These are phyloP conservation scores for Meredithiella fracta DNA, from an alignment of 2,329 filamentous ascomycete species.

Conservation along the genomic window DNA sequence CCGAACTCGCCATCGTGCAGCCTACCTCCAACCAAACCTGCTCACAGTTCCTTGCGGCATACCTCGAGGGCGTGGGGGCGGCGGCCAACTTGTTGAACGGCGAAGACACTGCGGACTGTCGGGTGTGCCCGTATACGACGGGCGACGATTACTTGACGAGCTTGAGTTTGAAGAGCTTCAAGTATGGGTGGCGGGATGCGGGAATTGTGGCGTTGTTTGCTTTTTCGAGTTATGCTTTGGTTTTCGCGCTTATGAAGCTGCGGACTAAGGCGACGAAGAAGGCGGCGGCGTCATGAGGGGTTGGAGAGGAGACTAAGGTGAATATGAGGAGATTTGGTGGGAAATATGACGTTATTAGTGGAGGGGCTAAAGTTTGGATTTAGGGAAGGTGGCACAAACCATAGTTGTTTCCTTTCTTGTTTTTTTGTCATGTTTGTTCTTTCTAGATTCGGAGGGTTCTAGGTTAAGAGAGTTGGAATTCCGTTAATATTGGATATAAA, in stretches of 20 bases:
- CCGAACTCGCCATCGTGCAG: conserved; percentile 29
- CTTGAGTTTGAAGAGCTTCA: conserved; percentile 43
- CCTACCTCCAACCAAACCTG: conserved; percentile 31
- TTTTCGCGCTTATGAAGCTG: conserved; percentile 32
- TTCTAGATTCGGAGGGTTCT: too few relatives aligned
- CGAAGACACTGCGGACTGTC: conserved; percentile 33
- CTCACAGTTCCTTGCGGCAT: conserved; percentile 37
- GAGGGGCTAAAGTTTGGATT: too few relatives aligned
- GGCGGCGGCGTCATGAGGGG: conserved; percentile 17
- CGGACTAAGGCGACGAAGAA: conserved; percentile 32
- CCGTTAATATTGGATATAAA: too few relatives aligned
- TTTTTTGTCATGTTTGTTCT: too few relatives aligned
- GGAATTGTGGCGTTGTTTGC: conserved; percentile 42
- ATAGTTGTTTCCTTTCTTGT: too few relatives aligned
- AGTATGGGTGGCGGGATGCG: conserved; percentile 50
- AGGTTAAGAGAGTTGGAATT: too few relatives aligned
- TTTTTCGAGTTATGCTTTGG: conserved; percentile 34
- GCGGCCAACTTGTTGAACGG: conserved; percentile 37
- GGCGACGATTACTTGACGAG: conserved; percentile 44
- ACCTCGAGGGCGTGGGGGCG: conserved; percentile 30
- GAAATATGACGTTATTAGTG: too few relatives aligned
- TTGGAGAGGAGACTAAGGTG: neutral
- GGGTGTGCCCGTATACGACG: conserved; percentile 41
- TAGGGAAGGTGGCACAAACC: too few relatives aligned
- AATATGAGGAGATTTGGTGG: neutral